Base-by-base conservation (phyloP, 2,329 filamentous ascomycete genomes). In the Coniochaeta hoffmannii region DNA sequence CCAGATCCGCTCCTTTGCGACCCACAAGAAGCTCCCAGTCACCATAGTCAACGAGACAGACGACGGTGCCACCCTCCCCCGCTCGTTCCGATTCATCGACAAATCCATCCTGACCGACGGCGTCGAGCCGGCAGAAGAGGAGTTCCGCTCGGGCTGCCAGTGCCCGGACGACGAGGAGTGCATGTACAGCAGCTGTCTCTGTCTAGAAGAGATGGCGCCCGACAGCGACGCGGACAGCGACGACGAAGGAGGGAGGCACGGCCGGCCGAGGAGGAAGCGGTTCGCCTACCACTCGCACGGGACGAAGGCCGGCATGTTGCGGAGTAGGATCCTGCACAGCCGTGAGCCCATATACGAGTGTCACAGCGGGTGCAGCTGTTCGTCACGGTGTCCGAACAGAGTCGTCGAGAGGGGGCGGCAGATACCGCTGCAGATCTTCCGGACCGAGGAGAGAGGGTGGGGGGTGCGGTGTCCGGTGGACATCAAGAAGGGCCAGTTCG, bases 301-400 rank as follows among this genome's bases (percentile, higher is more conserved):
- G 0, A 61, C 63, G 11, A 78, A 77, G 56, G 74, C 74, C 1
- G 82, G 79, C 0, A 72, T 79, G 17, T 68, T 88, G 46, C 73
- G 81, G 17, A 73, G 74, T 26, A 73, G 74, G 44, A 72, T 81
- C 44, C 72, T 85, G 12, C 62, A 75, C 24, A 82, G 79, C 26
- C 76, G 79, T 36, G 68, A 78, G 32, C 82, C 87, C 0, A 87
- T 95, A 56, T 93, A 92, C 69, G 90, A 95, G 64, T 95, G 90
- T 66, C 90, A 94, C 62, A 73, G 78, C 2, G 80, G 78, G 9
- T 95, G 90, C 69, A 73, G 71, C 2, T 95, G 90, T 62, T 78
- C 77, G 2, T 65, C 68, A 0, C 61, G 72, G 17, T 95, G 90
- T 63, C 85, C 86, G 1, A 93, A 90, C 64, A 78, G 88, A 5